These are phyloP conservation scores for Lobosporangium transversale DNA, from an alignment of 192 early-diverging fungal species.

Conservation along the genomic window DNA sequence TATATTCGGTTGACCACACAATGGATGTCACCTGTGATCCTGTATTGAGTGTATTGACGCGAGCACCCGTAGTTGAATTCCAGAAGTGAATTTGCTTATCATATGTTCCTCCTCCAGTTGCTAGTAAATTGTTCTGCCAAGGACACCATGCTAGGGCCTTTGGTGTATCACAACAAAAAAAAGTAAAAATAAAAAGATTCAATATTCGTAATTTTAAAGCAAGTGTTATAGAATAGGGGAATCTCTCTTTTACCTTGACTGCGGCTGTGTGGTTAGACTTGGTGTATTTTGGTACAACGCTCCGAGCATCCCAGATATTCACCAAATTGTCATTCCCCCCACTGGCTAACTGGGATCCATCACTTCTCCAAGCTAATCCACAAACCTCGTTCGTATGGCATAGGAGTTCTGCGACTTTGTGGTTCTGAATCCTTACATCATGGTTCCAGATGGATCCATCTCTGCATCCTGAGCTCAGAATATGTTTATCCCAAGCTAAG, in stretches of 20 bases:
- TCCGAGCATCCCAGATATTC: slow-evolving; percentile 88
- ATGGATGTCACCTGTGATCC: slow-evolving; percentile 94
- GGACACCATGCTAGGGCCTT: slow-evolving; percentile 96
- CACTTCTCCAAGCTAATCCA: slow-evolving; percentile 86
- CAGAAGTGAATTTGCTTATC: slow-evolving; percentile 94
- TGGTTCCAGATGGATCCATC: slow-evolving; percentile 96
- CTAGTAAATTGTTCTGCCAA: slow-evolving; percentile 85
- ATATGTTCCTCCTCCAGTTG: slow-evolving; percentile 90
- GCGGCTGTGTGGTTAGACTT: slow-evolving; percentile 87
- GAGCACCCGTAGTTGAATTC: slow-evolving; percentile 78
- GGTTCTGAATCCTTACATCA: slow-evolving; percentile 88
- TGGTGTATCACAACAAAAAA: slow-evolving; percentile 2
- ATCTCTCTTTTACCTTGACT: slow-evolving; percentile 79
- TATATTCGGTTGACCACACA: slow-evolving; percentile 84
- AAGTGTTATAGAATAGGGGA: too few species aligned
- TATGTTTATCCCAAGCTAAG: slow-evolving; percentile 84
- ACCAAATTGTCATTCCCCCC: slow-evolving; percentile 96
- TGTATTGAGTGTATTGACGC: slow-evolving; percentile 77
- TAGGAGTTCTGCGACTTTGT: slow-evolving; percentile 77
- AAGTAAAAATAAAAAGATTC: background rate
- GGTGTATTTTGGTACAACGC: slow-evolving; percentile 68
- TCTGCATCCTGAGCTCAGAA: slow-evolving; percentile 84
- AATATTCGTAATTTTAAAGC: too few species aligned
- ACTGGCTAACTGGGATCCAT: slow-evolving; percentile 84
- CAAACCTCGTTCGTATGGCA: slow-evolving; percentile 86